Evolutionary conservation across 768 basidiomycete genomes (phyloP).

Genomic region (button mushroom (Agaricus bisporus)): DNA sequence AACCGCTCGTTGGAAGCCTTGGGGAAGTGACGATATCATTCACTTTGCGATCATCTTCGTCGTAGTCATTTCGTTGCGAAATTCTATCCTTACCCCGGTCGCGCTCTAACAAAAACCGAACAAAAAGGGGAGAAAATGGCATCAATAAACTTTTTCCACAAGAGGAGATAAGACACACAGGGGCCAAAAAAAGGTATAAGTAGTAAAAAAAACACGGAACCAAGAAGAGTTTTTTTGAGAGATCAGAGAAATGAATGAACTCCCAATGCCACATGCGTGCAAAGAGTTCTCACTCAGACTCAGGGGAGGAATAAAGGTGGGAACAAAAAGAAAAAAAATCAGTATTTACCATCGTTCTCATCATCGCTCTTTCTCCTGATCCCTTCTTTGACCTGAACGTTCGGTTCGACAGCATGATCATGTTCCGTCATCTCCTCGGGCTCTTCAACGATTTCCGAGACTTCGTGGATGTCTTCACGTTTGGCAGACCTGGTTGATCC

Average conservation of each 20-base stretch:
- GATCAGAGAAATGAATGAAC: too few relatives aligned
- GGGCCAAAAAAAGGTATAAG: too few relatives aligned
- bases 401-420: background rate
- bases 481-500: background rate
- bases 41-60: constrained; percentile 7
- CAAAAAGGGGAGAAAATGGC: background rate
- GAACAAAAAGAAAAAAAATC: constrained; percentile 13
- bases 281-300: background rate
- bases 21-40: constrained; percentile 1
- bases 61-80: constrained; percentile 6
- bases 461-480: background rate
- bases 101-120: constrained; percentile 1
- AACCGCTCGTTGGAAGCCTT: background rate
- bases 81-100: background rate
- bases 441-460: constrained; percentile 1
- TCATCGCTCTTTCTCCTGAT: background rate
- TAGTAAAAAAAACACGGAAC: too few relatives aligned
- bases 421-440: background rate
- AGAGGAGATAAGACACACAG: too few relatives aligned
- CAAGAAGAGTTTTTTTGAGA: too few relatives aligned
- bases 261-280: too few relatives aligned
- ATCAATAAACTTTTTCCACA: background rate
- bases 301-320: background rate
- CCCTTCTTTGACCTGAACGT: background rate
- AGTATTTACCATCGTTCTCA: constrained; percentile 29